These are phyloP conservation scores for Chlorella ohadii DNA, from an alignment of 139 green algal genomes.

Conservation along the genomic window DNA sequence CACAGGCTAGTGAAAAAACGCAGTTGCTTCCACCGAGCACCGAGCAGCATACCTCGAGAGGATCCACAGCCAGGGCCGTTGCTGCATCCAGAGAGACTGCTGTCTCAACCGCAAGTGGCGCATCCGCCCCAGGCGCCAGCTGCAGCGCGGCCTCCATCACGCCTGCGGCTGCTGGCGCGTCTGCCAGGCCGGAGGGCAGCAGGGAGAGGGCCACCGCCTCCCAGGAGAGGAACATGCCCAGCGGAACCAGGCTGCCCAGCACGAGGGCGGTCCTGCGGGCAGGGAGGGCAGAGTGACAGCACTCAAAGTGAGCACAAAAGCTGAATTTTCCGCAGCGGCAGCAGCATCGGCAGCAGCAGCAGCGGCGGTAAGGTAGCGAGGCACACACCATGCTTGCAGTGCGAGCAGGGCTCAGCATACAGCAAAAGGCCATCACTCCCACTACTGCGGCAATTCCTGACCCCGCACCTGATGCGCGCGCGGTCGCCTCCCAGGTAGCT, in stretches of 20 bases:
- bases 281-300: neutral
- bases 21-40: no score
- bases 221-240: slow-evolving; percentile 80
- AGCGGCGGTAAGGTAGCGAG: no score
- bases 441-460: no score
- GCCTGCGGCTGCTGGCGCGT: neutral
- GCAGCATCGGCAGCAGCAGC: no score
- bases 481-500: slow-evolving; percentile 68
- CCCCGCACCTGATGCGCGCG: slow-evolving; percentile 33
- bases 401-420: no score
- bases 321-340: no score
- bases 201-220: slow-evolving; percentile 48
- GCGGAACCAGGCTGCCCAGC: slow-evolving; percentile 57
- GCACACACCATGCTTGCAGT: no score
- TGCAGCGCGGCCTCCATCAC: slow-evolving; percentile 4
- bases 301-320: neutral
- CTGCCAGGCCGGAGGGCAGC: slow-evolving; percentile 8
- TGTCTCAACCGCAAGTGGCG: neutral
- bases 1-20: no score
- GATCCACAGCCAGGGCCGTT: slow-evolving; percentile 31
- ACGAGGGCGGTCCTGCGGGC: slow-evolving; percentile 52
- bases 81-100: neutral
- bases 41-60: slow-evolving; percentile 28
- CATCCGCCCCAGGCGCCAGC: neutral
- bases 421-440: no score